These are phyloP conservation scores for Gnaphalium uliginosum DNA, from an alignment of 129 eudicot species.

Conservation along the genomic window DNA sequence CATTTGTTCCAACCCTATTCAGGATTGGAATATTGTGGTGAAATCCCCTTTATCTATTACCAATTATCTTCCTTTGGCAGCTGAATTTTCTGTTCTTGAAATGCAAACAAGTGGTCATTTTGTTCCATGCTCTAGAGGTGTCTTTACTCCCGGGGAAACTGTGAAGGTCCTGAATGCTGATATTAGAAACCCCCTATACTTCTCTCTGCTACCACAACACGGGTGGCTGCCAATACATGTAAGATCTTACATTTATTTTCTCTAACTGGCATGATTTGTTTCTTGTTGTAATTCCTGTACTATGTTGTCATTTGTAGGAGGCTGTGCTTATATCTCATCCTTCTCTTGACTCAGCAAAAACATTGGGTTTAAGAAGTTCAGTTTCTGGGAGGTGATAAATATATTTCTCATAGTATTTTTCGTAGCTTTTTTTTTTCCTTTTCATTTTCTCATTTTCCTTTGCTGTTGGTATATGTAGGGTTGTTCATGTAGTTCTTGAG, in stretches of 20 bases:
- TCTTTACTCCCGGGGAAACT: slow-evolving; percentile 74
- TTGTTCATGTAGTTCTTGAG: slow-evolving; percentile 77
- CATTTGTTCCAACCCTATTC: slow-evolving; percentile 65
- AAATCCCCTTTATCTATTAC: slow-evolving; percentile 71
- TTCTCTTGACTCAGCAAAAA: slow-evolving; percentile 48
- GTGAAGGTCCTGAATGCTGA: slow-evolving; percentile 75
- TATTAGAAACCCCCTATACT: slow-evolving; percentile 74
- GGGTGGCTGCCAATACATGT: slow-evolving; percentile 95
- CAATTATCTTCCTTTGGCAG: slow-evolving; percentile 74
- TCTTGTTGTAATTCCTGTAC: slow-evolving; percentile 12
- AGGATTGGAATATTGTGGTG: slow-evolving; percentile 84
- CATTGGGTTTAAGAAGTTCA: slow-evolving; percentile 86
- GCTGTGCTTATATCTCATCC: slow-evolving; percentile 91
- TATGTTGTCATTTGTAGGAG: slow-evolving; percentile 47
- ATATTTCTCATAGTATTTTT: slow-evolving; percentile 1
- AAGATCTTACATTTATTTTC: slow-evolving; percentile 29
- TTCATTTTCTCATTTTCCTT: slow-evolving; percentile 16
- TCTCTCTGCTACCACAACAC: slow-evolving; percentile 81
- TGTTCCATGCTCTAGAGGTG: slow-evolving; percentile 69
- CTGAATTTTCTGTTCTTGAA: slow-evolving; percentile 88
- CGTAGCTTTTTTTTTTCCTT: neutral
- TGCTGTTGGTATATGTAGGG: slow-evolving; percentile 51
- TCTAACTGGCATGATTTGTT: neutral
- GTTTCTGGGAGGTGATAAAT: slow-evolving; percentile 74
- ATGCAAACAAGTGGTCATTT: slow-evolving; percentile 87